Conservation (phyloP, 371 early-diverging fungal genomes). For the Mortierella sp. region DNA sequence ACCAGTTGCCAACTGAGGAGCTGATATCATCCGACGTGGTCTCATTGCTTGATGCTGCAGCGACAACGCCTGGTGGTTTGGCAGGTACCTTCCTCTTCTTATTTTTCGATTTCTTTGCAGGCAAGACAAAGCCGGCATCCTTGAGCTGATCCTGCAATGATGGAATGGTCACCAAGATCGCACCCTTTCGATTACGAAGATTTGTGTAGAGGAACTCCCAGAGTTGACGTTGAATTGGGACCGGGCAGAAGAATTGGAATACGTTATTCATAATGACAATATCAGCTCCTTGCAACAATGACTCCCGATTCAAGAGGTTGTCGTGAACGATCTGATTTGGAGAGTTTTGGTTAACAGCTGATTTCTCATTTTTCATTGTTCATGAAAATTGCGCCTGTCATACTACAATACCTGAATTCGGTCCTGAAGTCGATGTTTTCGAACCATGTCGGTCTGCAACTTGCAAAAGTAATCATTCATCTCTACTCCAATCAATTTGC, state of each 20-base stretch:
- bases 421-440: slow-evolving; percentile 68
- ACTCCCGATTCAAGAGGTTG: slow-evolving; percentile 63
- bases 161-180: slow-evolving; percentile 68
- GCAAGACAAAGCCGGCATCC: slow-evolving; percentile 55
- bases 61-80: slow-evolving; percentile 44
- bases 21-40: slow-evolving; percentile 29
- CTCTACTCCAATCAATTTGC: slow-evolving; percentile 71
- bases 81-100: slow-evolving; percentile 54
- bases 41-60: slow-evolving; percentile 7
- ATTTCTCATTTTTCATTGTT: background rate
- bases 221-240: slow-evolving; percentile 65
- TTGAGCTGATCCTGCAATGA: slow-evolving; percentile 72
- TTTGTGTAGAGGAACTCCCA: slow-evolving; percentile 70
- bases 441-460: slow-evolving; percentile 66
- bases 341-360: background rate
- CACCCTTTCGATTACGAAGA: slow-evolving; percentile 61
- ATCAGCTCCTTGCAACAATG: slow-evolving; percentile 63
- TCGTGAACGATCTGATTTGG: slow-evolving; percentile 60
- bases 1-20: slow-evolving; percentile 32
- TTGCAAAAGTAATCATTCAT: slow-evolving; percentile 73
- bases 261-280: slow-evolving; percentile 75
- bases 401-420: slow-evolving; percentile 62
- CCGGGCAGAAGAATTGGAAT: slow-evolving; percentile 72
- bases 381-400: background rate
- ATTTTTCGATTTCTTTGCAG: slow-evolving; percentile 34